Base-by-base conservation (phyloP, 805 yeast genomes). In the Pichia sporocuriosa region DNA sequence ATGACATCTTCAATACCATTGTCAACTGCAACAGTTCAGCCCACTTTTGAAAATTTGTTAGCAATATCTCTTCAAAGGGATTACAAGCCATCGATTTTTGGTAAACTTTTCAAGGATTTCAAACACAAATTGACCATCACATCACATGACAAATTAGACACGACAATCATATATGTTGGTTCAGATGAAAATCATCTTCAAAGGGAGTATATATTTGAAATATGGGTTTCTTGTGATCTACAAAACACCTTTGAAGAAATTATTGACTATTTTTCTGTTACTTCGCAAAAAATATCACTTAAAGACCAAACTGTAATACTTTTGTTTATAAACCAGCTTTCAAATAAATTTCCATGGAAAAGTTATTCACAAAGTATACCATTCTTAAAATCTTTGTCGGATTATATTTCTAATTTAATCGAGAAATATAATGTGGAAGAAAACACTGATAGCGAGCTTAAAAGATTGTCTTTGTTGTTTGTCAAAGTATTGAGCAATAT, bases 141-240 rank as follows among this genome's bases (percentile, higher is more conserved):
- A 9, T 40, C 39, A 3, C 22, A 40, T 5, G 32, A 20, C 20
- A 43, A 39, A 10, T 31, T 56, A 4, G 57, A 54, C 26, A 32
- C 54, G 27, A 36, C 41, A 7, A 46, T 58, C 6, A 33, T 57
- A 27, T 54, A 47, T 32, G 32, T 44, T 3, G 42, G 47, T 17
- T 47, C 54, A 22, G 39, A 54, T 4, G 20, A 36, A 15, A 44
- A 41, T 13, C 49, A 52, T 9, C 35, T 52, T 7, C 59, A 57
- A 40, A 44, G 60, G 35, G 46, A 44, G n/a, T 61, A 59, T 35
- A 53, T 59, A 3, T 52, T 46, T 37, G 62, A 59, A 39, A 44
- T 55, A 6, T 43, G 59, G 19, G 49, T 61, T 4, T 54, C 48
- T 10, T 43, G 51, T 26, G 64, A 59, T 39, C 40, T 54, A 19